Base-by-base conservation (phyloP, 2,329 filamentous ascomycete genomes). In the Curvularia lunata region DNA sequence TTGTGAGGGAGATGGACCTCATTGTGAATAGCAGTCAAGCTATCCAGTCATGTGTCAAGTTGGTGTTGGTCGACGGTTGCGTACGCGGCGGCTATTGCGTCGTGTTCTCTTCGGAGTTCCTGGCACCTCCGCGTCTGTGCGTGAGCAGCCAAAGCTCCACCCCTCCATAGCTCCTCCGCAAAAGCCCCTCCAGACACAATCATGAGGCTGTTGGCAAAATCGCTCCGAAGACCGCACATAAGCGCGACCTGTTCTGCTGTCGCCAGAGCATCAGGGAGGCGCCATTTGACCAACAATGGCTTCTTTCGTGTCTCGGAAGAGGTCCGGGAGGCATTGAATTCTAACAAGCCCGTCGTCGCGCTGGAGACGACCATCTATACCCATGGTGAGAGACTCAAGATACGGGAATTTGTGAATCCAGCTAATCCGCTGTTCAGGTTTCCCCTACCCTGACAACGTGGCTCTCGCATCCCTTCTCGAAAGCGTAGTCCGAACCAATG, bases 341-440 rank as follows among this genome's bases (percentile, higher is more conserved):
- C 86, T 12, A 87, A 88, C 55, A 88, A 87, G 69, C 94, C 95
- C 0, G 88, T 99, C 4, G 93, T 99, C 10, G 95, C 94, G 16
- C 84, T 99, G 4, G 95, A 99, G 78, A 92, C 91, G 1, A 97
- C 95, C 4, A 98, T 99, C 67, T 98, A 99, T 78, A 99, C 95
- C 1, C 95, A 99, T 78, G 93, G 92, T 82, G 77, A 51, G 37
- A 18, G 4, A 42, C 13, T 5, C 13, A 8, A 13, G 3, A 5
- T 18, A 32, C 8, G 0, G 1, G 10, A 41, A 30, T 0, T 9
- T 18, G 16, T 4, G 7, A 10, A 9, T 10, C 3, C 9, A 51
- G 51, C 63, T 70, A 52, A 70, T 53, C 30, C 21, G 12, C 2
- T 10, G 3, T 18, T 12, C 63, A 87, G 87, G 87, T 56, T 90